Evolutionary conservation across 2,329 filamentous ascomycete species (phyloP), one percentile per base, ranked within the genome.

Genomic region (Penicillium sp.): DNA sequence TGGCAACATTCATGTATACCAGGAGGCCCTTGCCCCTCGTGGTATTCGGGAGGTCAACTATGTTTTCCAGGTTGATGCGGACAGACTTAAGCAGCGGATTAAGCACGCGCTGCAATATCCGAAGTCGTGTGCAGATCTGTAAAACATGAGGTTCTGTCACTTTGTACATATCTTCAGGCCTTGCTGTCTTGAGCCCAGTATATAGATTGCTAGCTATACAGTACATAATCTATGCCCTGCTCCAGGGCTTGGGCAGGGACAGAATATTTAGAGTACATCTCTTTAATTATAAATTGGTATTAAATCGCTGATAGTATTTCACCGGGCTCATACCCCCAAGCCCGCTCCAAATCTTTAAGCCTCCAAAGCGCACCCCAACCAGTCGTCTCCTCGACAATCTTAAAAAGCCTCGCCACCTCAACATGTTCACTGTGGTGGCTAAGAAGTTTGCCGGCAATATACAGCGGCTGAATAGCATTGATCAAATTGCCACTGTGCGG

Each of bases 391-490:
- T 84, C 81, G 48, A 84, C 83, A 49, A 73, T 76, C 24, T 76
- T 76, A 44, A 83, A 80, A 19, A 68, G 35, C 29, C 53, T 64
- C 1, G 73, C 73, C 8, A 77, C 70, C 24, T 73, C 58, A 11
- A 68, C 58, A 55, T 76, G 74, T 59, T 77, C 74, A 14, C 72
- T 73, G 10, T 73, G 75, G 67, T 85, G 82, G 53, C 79, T 83
- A 19, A 84, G 70, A 11, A 83, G 68, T 51, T 77, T 77, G 0
- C 82, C 82, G 0, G 82, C 82, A 11, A 85, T 74, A 75, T 80
- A 84, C 1, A 84, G 72, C 1, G 82, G 82, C 58, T 84, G 82
- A 7, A 84, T 82, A 7, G 81, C 80, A 62, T 85, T 84, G 55
- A 81, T 84, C 22, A 83, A 65, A 59, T 79, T 82, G 4, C 82